These are phyloP conservation scores for Collybiopsis luxurians DNA, from an alignment of 768 basidiomycete species.

Conservation along the genomic window DNA sequence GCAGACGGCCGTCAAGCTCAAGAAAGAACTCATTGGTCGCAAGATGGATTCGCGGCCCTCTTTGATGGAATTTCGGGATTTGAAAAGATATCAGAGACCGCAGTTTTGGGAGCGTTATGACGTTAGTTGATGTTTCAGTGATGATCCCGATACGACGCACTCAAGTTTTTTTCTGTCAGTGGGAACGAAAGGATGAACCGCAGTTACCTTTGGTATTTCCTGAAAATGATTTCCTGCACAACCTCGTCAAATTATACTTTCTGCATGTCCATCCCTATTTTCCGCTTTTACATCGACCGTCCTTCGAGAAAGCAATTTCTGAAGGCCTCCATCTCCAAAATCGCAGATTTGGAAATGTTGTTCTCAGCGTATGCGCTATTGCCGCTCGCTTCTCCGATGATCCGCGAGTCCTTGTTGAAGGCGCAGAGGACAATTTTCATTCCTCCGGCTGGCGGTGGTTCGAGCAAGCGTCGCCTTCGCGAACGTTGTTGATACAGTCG, in stretches of 20 bases:
- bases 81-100: background rate
- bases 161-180: background rate
- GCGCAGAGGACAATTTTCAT: constrained; percentile 28
- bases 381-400: constrained; percentile 54
- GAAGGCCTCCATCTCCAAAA: constrained; percentile 36
- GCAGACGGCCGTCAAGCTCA: constrained; percentile 36
- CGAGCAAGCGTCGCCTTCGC: constrained; percentile 58
- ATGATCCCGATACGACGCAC: background rate
- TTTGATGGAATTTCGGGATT: background rate
- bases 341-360: constrained; percentile 35
- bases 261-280: constrained; percentile 29
- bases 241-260: constrained; percentile 51
- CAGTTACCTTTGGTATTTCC: constrained; percentile 24
- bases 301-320: constrained; percentile 38
- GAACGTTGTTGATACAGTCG: constrained; percentile 52
- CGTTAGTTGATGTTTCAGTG: background rate
- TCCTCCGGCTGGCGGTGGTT: constrained; percentile 63
- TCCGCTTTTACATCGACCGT: constrained; percentile 50
- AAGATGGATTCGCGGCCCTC: background rate
- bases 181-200: constrained; percentile 11
- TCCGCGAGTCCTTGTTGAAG: constrained; percentile 30
- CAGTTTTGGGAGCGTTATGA: background rate
- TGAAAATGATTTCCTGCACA: constrained; percentile 30
- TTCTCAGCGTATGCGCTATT: constrained; percentile 51
- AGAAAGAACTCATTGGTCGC: constrained; percentile 29